These are phyloP conservation scores for Sporisorium scitamineum DNA, from an alignment of 1,284 basidiomycete genomes.

Conservation along the genomic window DNA sequence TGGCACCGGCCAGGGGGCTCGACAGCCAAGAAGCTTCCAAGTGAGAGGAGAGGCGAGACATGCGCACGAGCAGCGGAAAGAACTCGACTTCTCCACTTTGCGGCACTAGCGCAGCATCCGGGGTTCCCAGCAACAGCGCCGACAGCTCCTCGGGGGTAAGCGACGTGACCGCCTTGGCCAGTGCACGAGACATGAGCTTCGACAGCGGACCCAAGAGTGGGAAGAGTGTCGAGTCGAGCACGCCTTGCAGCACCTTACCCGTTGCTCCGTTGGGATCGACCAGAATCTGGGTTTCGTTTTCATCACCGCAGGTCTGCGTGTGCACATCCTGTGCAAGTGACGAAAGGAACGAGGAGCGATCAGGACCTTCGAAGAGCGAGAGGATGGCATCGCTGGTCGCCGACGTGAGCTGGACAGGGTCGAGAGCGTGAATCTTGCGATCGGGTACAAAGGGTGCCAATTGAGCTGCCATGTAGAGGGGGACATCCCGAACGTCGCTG, in stretches of 20 bases:
- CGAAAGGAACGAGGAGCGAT: slow-evolving; percentile 26
- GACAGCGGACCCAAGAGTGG: slow-evolving; percentile 59
- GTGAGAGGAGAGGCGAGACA: slow-evolving; percentile 40
- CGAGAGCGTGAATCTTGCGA: slow-evolving; percentile 46
- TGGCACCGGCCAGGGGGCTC: slow-evolving; percentile 38
- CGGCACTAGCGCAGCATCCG: slow-evolving; percentile 19
- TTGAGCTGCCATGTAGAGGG: slow-evolving; percentile 55
- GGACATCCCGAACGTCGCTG: slow-evolving; percentile 40
- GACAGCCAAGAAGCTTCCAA: slow-evolving; percentile 42
- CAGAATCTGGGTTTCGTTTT: neutral
- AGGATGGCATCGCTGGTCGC: slow-evolving; percentile 52
- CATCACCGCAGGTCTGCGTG: neutral
- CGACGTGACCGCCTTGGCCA: slow-evolving; percentile 41
- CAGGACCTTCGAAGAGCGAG: slow-evolving; percentile 44
- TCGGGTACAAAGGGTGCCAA: slow-evolving; percentile 48
- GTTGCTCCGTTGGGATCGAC: slow-evolving; percentile 21
- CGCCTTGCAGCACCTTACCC: slow-evolving; percentile 5
- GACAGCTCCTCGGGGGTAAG: slow-evolving; percentile 40
- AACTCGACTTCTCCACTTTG: slow-evolving; percentile 18
- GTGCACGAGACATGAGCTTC: slow-evolving; percentile 54
- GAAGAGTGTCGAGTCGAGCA: slow-evolving; percentile 46
- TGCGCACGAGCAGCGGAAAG: slow-evolving; percentile 44
- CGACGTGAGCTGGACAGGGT: slow-evolving; percentile 36
- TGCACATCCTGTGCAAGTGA: slow-evolving; percentile 28
- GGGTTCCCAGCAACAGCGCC: slow-evolving; percentile 36